Conservation (phyloP, 2,329 filamentous ascomycete genomes). For the Periconia digitata region DNA sequence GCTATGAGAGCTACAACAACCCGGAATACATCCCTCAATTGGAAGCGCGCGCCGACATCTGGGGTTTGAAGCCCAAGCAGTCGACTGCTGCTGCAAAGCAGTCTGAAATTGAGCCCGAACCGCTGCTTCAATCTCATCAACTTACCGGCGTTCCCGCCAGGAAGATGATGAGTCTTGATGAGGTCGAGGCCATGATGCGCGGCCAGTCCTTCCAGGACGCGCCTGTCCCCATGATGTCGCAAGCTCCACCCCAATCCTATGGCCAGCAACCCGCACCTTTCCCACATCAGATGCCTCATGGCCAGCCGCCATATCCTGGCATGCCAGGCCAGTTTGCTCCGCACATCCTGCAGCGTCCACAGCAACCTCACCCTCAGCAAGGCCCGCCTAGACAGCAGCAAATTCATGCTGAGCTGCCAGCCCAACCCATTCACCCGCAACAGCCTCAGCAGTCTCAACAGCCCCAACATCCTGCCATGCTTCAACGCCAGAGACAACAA, state of each 20-base stretch:
- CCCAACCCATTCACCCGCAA: slow-evolving; percentile 28
- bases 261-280: slow-evolving; percentile 22
- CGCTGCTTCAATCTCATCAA: slow-evolving; percentile 25
- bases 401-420: slow-evolving; percentile 49
- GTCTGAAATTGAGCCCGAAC: slow-evolving; percentile 23
- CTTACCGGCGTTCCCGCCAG: slow-evolving; percentile 48
- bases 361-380: slow-evolving; percentile 40
- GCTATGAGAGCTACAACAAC: slow-evolving; percentile 90
- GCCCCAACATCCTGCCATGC: slow-evolving; percentile 35
- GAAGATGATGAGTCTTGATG: slow-evolving; percentile 94
- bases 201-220: slow-evolving; percentile 59
- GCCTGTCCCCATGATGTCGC: slow-evolving; percentile 34
- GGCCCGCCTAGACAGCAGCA: slow-evolving; percentile 43
- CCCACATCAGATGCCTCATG: slow-evolving; percentile 30
- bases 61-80: slow-evolving; percentile 73
- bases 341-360: slow-evolving; percentile 54
- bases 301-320: slow-evolving; percentile 32
- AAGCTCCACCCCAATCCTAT: slow-evolving; percentile 18
- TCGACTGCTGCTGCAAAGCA: slow-evolving; percentile 41
- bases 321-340: slow-evolving; percentile 49
- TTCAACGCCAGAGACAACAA: slow-evolving; percentile 38
- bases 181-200: slow-evolving; percentile 93
- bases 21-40: slow-evolving; percentile 84
- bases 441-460: slow-evolving; percentile 12
- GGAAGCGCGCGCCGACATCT: slow-evolving; percentile 89